Conservation (phyloP, 2,329 filamentous ascomycete species). For the Cyclaneusma minus region DNA sequence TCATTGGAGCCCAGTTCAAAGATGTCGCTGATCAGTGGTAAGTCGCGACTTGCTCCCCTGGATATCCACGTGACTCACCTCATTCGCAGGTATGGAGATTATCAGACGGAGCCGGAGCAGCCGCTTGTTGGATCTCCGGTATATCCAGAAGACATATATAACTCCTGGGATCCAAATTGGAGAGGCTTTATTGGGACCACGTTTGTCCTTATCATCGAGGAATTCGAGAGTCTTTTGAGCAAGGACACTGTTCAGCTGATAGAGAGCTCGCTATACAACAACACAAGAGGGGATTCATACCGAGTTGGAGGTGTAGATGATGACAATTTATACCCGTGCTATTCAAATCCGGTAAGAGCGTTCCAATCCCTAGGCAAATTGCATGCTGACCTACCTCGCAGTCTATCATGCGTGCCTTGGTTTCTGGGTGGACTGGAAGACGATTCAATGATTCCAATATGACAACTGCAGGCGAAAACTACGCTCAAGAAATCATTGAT, state of each 20-base stretch:
- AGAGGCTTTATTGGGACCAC: conserved; percentile 45
- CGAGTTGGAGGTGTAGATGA: conserved; percentile 41
- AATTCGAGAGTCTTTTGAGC: conserved; percentile 32
- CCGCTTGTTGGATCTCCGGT: conserved; percentile 34
- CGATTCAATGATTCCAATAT: conserved; percentile 39
- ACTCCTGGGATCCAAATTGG: conserved; percentile 49
- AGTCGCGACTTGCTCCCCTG: conserved; percentile 12
- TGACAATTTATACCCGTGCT: conserved; percentile 47
- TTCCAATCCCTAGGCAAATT: conserved; percentile 4
- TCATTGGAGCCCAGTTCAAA: conserved; percentile 36
- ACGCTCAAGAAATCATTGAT: conserved; percentile 37
- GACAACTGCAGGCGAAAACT: conserved; percentile 37
- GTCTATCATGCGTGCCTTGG: conserved; percentile 44
- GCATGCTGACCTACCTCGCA: conserved; percentile 9
- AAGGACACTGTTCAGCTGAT: conserved; percentile 25
- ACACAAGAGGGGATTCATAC: conserved; percentile 42
- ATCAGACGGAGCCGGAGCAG: conserved; percentile 38
- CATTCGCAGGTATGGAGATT: conserved; percentile 27
- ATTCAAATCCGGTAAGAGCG: conserved; percentile 35
- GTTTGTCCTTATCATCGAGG: conserved; percentile 41
- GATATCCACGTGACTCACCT: background rate
- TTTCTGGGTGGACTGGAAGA: conserved; percentile 41
- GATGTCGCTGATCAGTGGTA: conserved; percentile 37
- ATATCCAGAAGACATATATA: conserved; percentile 35
- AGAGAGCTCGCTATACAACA: conserved; percentile 35